These are phyloP conservation scores for Paraphaeosphaeria minitans DNA, from an alignment of 2,329 filamentous ascomycete genomes.

Conservation along the genomic window DNA sequence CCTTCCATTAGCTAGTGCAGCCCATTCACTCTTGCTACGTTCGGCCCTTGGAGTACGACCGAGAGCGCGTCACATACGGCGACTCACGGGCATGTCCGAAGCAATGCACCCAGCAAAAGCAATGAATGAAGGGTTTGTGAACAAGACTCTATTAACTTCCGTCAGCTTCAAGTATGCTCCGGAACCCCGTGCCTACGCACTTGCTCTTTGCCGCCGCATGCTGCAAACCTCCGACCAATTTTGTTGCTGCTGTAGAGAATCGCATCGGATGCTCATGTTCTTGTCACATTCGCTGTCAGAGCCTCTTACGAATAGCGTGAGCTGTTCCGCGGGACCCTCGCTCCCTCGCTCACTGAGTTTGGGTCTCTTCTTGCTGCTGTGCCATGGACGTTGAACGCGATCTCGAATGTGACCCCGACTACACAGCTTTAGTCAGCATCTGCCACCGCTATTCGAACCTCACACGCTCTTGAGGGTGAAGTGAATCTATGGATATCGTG, in stretches of 20 bases:
- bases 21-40: not conserved
- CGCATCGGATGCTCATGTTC: not conserved
- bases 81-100: not conserved
- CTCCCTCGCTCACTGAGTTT: not conserved
- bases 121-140: not conserved
- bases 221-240: not conserved
- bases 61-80: not conserved
- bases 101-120: not conserved
- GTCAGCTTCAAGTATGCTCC: not conserved
- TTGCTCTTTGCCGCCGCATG: not conserved
- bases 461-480: slow-evolving; percentile 9
- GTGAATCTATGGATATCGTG: slow-evolving; percentile 39
- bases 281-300: not conserved
- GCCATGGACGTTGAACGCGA: not conserved
- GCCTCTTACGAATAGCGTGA: not conserved
- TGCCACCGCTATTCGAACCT: not conserved
- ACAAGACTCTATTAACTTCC: not conserved
- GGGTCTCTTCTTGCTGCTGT: not conserved
- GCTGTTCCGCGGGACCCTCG: not conserved
- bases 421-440: not conserved
- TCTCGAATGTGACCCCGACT: not conserved
- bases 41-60: not conserved
- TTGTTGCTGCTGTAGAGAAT: not conserved
- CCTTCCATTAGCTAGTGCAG: not conserved
- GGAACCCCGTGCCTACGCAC: not conserved